Conservation (phyloP, 192 early-diverging fungal genomes). For the Rhizophagus clarus region DNA sequence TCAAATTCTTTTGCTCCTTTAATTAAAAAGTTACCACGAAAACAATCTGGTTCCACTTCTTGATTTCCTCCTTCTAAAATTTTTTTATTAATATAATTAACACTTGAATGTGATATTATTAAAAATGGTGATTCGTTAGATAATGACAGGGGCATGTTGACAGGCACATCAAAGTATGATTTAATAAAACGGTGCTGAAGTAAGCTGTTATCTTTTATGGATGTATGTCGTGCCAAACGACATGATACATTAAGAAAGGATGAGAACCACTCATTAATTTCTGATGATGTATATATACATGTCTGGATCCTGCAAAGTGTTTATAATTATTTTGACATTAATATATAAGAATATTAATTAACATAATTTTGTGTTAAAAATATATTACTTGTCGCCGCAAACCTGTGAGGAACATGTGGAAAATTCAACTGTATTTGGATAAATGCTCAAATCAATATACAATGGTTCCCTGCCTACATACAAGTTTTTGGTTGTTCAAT, state of each 20-base stretch:
- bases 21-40: conserved; percentile 74
- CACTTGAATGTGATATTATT: conserved; percentile 62
- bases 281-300: conserved; percentile 35
- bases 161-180: conserved; percentile 41
- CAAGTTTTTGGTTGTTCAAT: neutral
- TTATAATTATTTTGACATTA: neutral
- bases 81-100: conserved; percentile 54
- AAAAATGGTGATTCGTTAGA: conserved; percentile 77
- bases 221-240: conserved; percentile 43
- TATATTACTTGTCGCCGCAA: conserved; percentile 44
- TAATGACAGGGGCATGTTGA: conserved; percentile 50
- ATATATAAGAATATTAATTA: neutral
- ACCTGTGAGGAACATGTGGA: conserved; percentile 39
- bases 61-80: conserved; percentile 37
- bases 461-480: neutral
- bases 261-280: conserved; percentile 52
- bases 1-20: conserved; percentile 55
- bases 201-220: neutral
- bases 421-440: conserved; percentile 33
- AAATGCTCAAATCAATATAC: neutral
- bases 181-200: conserved; percentile 37
- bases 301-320: conserved; percentile 5
- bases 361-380: conserved; percentile 6
- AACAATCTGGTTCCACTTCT: conserved; percentile 47
- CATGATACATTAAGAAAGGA: conserved; percentile 47